A percentile compares a stretch with the other conserved stretches of the same genome.
These are phyloP conservation scores for Lippia alba DNA, from an alignment of 305 asterid genomes.

Conservation along the genomic window DNA sequence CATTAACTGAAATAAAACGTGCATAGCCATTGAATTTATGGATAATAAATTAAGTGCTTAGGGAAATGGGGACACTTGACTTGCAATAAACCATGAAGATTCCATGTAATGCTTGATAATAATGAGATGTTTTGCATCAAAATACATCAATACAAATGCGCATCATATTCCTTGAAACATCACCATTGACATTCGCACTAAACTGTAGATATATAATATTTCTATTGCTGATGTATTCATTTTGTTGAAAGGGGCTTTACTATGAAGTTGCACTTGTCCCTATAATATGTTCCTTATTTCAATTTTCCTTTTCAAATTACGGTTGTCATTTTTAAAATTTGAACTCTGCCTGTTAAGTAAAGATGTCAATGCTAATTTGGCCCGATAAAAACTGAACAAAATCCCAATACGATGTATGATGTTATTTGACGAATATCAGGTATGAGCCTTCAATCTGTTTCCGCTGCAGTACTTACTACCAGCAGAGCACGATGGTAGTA, in stretches of 20 bases:
- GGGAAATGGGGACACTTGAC: no score
- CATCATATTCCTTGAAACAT: neutral
- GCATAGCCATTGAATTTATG: no score
- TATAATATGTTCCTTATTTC: neutral
- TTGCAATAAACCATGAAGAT: neutral
- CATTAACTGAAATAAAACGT: no score
- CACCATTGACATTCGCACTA: neutral
- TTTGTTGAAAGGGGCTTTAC: neutral
- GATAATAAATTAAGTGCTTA: no score
- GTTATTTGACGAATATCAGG: slow-evolving; percentile 1
- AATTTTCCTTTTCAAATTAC: neutral
- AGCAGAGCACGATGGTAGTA: slow-evolving; percentile 8
- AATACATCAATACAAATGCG: no score
- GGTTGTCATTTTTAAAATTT: slow-evolving; percentile 6
- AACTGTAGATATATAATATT: neutral
- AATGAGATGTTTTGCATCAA: neutral
- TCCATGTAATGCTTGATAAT: neutral
- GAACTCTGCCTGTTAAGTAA: slow-evolving; percentile 17
- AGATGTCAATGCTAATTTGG: neutral
- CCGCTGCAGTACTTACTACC: slow-evolving; percentile 17
- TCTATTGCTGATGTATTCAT: neutral
- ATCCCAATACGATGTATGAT: slow-evolving; percentile 7
- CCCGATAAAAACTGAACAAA: slow-evolving; percentile 3
- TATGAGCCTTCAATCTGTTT: slow-evolving; percentile 17
- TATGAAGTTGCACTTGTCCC: neutral